phyloP scores from a whole-genome alignment of 2,329 filamentous ascomycete genomes.

The Penicillium sclerotiorum region DNA sequence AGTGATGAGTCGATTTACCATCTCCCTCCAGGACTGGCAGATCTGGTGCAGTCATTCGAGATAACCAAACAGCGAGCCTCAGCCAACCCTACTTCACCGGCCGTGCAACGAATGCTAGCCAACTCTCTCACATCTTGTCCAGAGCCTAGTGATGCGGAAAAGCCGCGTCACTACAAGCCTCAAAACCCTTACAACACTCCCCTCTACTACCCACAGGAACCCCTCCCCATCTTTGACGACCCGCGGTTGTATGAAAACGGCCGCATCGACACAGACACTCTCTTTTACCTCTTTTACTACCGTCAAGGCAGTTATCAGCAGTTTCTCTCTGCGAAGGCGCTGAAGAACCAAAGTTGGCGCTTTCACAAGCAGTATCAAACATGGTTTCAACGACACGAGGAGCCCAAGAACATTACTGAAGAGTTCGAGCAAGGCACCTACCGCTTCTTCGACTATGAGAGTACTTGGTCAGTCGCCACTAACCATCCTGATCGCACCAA shows the following conservation, averaged over 20 bases:
- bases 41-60: conserved; percentile 90
- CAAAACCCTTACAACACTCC: conserved; percentile 77
- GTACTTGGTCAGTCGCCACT: conserved; percentile 76
- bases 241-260: conserved; percentile 73
- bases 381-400: conserved; percentile 98
- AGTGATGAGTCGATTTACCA: conserved; percentile 86
- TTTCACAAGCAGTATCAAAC: conserved; percentile 99
- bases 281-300: conserved; percentile 99
- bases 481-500: background rate
- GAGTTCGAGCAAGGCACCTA: conserved; percentile 99
- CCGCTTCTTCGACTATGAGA: conserved; percentile 99
- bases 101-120: conserved; percentile 73
- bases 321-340: conserved; percentile 90
- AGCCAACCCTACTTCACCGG: conserved; percentile 62
- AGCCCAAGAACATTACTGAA: conserved; percentile 97
- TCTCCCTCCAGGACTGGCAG: conserved; percentile 82
- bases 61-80: conserved; percentile 71
- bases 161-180: conserved; percentile 81
- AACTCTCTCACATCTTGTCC: conserved; percentile 74
- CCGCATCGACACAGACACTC: conserved; percentile 88
- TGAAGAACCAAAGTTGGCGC: conserved; percentile 97
- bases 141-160: conserved; percentile 76
- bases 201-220: conserved; percentile 87
- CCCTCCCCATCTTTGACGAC: conserved; percentile 89
- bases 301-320: conserved; percentile 95